Percentiles rank a stretch among this genome's conserved stretches.
phyloP scores from a whole-genome alignment of 2,329 filamentous ascomycete species.

The Tolypocladium cylindrosporum region DNA sequence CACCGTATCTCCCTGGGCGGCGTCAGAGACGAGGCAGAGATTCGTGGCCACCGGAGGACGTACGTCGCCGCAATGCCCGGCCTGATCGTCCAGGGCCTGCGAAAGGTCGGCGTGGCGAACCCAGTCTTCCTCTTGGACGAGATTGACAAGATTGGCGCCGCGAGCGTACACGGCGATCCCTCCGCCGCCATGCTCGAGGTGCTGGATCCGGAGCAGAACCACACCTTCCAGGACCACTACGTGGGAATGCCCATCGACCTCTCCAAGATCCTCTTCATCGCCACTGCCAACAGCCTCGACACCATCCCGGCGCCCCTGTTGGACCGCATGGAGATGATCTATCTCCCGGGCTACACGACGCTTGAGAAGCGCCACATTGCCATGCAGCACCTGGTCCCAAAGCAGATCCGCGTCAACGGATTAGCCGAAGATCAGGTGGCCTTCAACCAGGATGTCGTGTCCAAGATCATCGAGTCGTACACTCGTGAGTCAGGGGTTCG shows the following conservation, averaged over 20 bases:
- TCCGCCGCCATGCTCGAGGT: constrained; percentile 98
- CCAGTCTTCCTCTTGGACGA: constrained; percentile 94
- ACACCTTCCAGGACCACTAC: constrained; percentile 92
- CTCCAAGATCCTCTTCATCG: constrained; percentile 94
- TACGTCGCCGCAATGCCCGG: constrained; percentile 99
- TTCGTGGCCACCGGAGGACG: constrained; percentile 85
- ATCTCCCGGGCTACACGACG: constrained; percentile 89
- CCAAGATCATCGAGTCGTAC: constrained; percentile 93
- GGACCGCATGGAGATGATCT: constrained; percentile 95
- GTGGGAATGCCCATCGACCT: constrained; percentile 92
- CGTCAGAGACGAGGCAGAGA: constrained; percentile 93
- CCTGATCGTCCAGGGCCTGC: constrained; percentile 82
- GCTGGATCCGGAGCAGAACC: constrained; percentile 92
- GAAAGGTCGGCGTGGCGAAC: constrained; percentile 92
- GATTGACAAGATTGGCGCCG: constrained; percentile 90
- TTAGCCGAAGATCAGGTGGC: constrained; percentile 64
- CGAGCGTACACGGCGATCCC: constrained; percentile 90
- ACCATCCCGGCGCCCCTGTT: constrained; percentile 90
- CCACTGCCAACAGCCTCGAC: constrained; percentile 88
- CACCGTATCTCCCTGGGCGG: constrained; percentile 94
- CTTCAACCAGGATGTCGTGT: constrained; percentile 74
- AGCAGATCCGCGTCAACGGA: constrained; percentile 88
- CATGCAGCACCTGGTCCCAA: constrained; percentile 84
- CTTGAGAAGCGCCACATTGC: constrained; percentile 96
- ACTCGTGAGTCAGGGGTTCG: constrained; percentile 94